phyloP scores from a whole-genome alignment of 768 basidiomycete genomes.

The Erythrobasidium yunnanense region DNA sequence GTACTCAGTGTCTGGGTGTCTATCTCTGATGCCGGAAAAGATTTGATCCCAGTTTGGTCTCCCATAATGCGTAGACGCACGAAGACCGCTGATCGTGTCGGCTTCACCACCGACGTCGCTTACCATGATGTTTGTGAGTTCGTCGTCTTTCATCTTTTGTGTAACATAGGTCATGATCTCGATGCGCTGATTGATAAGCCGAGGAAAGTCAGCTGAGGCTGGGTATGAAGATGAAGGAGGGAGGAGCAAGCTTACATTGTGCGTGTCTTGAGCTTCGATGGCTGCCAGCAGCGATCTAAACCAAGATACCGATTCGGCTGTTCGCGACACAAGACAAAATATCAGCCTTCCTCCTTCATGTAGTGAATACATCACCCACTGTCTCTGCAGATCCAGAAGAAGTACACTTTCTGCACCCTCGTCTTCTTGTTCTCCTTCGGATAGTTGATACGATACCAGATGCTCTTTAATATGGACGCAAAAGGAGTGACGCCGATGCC shows the following conservation, averaged over 20 bases:
- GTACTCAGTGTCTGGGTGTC: slow-evolving; percentile 77
- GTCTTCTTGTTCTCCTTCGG: slow-evolving; percentile 55
- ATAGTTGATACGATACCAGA: slow-evolving; percentile 76
- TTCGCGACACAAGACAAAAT: not conserved
- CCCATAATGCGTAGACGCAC: slow-evolving; percentile 58
- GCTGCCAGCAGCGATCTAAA: slow-evolving; percentile 88
- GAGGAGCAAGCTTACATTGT: slow-evolving; percentile 43
- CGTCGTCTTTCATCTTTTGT: slow-evolving; percentile 78
- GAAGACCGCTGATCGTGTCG: slow-evolving; percentile 77
- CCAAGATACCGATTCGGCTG: slow-evolving; percentile 37
- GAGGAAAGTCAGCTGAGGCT: not conserved
- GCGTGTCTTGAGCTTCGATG: slow-evolving; percentile 81
- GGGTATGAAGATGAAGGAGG: not conserved
- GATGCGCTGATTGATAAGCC: slow-evolving; percentile 30
- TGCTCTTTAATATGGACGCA: slow-evolving; percentile 60
- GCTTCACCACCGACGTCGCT: slow-evolving; percentile 87
- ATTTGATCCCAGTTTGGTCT: slow-evolving; percentile 38
- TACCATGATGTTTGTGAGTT: slow-evolving; percentile 54
- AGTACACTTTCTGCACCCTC: slow-evolving; percentile 64
- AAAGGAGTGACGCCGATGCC: slow-evolving; percentile 97
- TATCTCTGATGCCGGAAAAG: slow-evolving; percentile 56
- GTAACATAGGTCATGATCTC: slow-evolving; percentile 90
- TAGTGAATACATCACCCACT: slow-evolving; percentile 5
- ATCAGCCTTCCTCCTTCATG: not conserved
- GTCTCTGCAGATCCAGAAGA: slow-evolving; percentile 37